Percentiles rank a stretch among this genome's conserved stretches.
Conservation (phyloP, 2,329 filamentous ascomycete genomes). For the Xylariaceae sp. region DNA sequence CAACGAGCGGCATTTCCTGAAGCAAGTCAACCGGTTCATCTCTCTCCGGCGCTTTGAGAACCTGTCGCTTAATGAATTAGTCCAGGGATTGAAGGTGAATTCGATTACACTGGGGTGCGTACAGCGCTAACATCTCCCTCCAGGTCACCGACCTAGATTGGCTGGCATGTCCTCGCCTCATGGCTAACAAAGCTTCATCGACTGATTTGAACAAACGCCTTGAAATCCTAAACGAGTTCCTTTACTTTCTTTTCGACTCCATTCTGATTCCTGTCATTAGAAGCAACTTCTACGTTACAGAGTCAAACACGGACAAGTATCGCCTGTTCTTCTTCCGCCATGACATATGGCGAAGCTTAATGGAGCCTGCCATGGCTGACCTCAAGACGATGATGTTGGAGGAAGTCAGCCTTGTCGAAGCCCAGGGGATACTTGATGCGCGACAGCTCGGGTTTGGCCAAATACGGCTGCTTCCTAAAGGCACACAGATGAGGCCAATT, state of each 20-base stretch:
- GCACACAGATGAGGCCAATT: slow-evolving; percentile 70
- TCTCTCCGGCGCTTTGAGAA: slow-evolving; percentile 74
- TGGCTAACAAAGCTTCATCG: slow-evolving; percentile 53
- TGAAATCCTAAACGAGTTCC: slow-evolving; percentile 75
- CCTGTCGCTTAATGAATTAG: slow-evolving; percentile 70
- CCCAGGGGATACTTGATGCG: slow-evolving; percentile 52
- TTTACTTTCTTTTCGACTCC: slow-evolving; percentile 93
- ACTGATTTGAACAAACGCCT: slow-evolving; percentile 70
- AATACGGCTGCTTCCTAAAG: slow-evolving; percentile 78
- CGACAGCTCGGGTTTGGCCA: slow-evolving; percentile 70
- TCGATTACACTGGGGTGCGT: not conserved
- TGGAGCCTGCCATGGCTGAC: slow-evolving; percentile 62
- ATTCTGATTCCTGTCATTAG: slow-evolving; percentile 81
- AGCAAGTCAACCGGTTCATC: slow-evolving; percentile 72
- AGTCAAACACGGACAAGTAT: slow-evolving; percentile 75
- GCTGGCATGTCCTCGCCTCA: slow-evolving; percentile 55
- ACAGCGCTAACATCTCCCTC: slow-evolving; percentile 13
- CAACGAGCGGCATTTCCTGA: slow-evolving; percentile 60
- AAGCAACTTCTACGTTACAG: slow-evolving; percentile 89
- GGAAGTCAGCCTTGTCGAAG: slow-evolving; percentile 58
- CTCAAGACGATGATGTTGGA: slow-evolving; percentile 74
- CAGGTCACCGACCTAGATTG: slow-evolving; percentile 66
- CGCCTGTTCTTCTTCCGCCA: slow-evolving; percentile 91
- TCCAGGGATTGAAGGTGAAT: slow-evolving; percentile 67
- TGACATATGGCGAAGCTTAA: slow-evolving; percentile 77